Conservation (phyloP, 2,329 filamentous ascomycete species). For the Penicillium decumbens region DNA sequence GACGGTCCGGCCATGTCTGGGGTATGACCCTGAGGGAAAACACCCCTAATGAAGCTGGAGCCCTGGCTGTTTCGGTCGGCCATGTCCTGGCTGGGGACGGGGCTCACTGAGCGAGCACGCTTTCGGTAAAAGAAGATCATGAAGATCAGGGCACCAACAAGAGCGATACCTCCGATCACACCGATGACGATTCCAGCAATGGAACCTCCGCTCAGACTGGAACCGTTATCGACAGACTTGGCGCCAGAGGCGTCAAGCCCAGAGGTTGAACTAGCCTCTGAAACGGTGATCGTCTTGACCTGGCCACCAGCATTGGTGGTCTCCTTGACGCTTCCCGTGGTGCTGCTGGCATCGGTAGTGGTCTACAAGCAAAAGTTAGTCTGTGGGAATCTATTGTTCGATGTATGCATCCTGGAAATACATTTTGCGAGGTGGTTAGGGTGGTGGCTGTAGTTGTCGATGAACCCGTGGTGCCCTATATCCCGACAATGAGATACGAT, state of each 20-base stretch:
- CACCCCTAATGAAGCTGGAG: conserved; percentile 33
- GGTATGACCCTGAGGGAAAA: conserved; percentile 28
- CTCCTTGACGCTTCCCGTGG: conserved; percentile 16
- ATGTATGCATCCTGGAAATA: conserved; percentile 3
- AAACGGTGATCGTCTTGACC: conserved; percentile 30
- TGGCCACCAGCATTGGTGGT: conserved; percentile 23
- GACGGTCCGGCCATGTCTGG: conserved; percentile 19
- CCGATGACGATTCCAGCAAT: conserved; percentile 46
- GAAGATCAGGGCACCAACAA: conserved; percentile 37
- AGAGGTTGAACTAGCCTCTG: conserved; percentile 17
- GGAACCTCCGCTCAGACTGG: conserved; percentile 37
- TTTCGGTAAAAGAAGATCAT: conserved; percentile 39
- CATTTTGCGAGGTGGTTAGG: conserved; percentile 5
- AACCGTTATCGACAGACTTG: conserved; percentile 13
- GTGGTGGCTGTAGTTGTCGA: conserved; percentile 18
- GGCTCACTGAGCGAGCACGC: conserved; percentile 30
- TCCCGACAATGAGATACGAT: conserved; percentile 16
- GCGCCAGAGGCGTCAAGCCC: conserved; percentile 12
- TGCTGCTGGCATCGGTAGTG: conserved; percentile 15
- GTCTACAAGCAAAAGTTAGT: conserved; percentile 14
- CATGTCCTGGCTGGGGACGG: conserved; percentile 30
- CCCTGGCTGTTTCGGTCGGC: conserved; percentile 32
- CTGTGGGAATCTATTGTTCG: background rate
- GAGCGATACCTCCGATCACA: conserved; percentile 36
- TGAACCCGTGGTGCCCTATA: conserved; percentile 18